Conservation (phyloP, 805 yeast species). For the Helenozyma rhizophorensis region DNA sequence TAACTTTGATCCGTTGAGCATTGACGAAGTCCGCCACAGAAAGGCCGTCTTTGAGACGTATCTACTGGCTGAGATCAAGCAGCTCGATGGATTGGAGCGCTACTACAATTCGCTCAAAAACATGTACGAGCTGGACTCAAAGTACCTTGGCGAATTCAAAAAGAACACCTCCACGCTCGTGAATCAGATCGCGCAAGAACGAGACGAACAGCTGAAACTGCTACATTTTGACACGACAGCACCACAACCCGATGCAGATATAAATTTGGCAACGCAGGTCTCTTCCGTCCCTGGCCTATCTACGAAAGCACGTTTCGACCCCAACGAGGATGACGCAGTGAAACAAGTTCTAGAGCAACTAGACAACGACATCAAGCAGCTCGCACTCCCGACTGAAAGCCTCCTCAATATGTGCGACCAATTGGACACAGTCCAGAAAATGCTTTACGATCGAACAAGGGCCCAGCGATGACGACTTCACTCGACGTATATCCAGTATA, state of each 20-base stretch:
- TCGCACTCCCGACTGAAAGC: conserved; percentile 1
- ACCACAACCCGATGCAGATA: background rate
- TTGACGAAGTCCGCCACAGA: conserved; percentile 11
- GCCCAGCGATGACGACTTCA: background rate
- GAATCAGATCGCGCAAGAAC: conserved; percentile 7
- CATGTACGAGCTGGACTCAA: conserved; percentile 27
- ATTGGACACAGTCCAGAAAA: conserved; percentile 11
- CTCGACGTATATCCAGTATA: conserved; percentile 14
- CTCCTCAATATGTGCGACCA: conserved; percentile 10
- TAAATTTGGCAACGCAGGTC: background rate
- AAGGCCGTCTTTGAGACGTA: conserved; percentile 24
- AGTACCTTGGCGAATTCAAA: conserved; percentile 27
- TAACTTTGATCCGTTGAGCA: conserved; percentile 10
- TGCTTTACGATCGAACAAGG: conserved; percentile 2
- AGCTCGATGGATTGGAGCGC: conserved; percentile 28
- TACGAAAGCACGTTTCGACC: conserved; percentile 7
- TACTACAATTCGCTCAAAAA: conserved; percentile 20
- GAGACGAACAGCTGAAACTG: background rate
- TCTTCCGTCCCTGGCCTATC: background rate
- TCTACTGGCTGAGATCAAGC: conserved; percentile 37
- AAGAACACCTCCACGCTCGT: conserved; percentile 8
- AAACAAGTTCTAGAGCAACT: conserved; percentile 1
- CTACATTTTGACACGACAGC: conserved; percentile 4
- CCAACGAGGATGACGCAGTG: conserved; percentile 11
- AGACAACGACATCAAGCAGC: background rate